Evolutionary conservation across 352 stramenopile species (phyloP).

Genomic region (Phytophthora cactorum): DNA sequence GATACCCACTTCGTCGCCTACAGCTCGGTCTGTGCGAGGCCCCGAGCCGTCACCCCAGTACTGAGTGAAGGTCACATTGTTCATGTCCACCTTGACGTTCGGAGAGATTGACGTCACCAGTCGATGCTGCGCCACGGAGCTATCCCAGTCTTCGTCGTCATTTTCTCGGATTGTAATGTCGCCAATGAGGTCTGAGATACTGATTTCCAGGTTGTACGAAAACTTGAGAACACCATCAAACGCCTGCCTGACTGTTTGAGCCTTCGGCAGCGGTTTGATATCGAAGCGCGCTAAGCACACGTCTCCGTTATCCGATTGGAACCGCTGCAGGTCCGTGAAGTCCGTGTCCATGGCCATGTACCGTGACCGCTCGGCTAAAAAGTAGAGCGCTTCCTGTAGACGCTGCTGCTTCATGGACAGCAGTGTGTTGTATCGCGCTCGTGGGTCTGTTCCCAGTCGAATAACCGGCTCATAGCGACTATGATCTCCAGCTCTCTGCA

Average conservation of each 20-base stretch:
- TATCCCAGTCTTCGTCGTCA: constrained; percentile 40
- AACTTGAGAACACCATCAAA: constrained; percentile 57
- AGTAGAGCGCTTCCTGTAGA: constrained; percentile 43
- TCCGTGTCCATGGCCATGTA: constrained; percentile 43
- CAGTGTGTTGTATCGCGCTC: constrained; percentile 40
- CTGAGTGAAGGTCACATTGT: constrained; percentile 47
- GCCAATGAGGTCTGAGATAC: constrained; percentile 43
- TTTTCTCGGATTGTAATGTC: constrained; percentile 55
- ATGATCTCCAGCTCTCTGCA: constrained; percentile 37
- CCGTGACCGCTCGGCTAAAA: constrained; percentile 41
- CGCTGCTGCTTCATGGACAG: constrained; percentile 46
- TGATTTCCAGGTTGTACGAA: constrained; percentile 54
- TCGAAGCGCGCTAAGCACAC: constrained; percentile 49
- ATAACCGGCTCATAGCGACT: constrained; percentile 45
- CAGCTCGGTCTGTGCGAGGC: constrained; percentile 11
- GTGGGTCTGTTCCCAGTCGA: constrained; percentile 34
- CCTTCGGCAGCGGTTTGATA: constrained; percentile 46
- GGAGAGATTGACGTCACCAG: constrained; percentile 43
- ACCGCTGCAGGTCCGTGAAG: constrained; percentile 48
- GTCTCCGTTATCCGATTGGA: constrained; percentile 44
- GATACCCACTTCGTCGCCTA: constrained; percentile 36
- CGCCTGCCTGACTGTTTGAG: constrained; percentile 39
- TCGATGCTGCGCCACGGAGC: constrained; percentile 43
- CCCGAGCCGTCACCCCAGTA: constrained; percentile 36
- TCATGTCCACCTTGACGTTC: constrained; percentile 43